Base-by-base conservation (phyloP, 768 basidiomycete species). In the Russula abietina region DNA sequence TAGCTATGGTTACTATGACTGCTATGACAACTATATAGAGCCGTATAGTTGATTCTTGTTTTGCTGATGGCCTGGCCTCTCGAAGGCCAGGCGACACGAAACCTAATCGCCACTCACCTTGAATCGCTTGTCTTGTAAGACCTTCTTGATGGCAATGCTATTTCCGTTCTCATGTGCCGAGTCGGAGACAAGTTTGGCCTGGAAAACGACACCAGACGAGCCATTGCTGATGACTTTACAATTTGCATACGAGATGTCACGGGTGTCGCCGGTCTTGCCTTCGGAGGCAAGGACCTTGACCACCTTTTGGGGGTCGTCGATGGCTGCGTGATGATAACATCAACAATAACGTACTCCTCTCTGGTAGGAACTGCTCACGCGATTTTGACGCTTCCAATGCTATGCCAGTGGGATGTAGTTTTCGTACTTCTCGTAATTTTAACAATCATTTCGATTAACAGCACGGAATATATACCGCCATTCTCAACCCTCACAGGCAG, bases 91-190 rank as follows among this genome's bases (percentile, higher is more conserved):
- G 55, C 28, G 43, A 46, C 12, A 26, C 11, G 3, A 14, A 22
- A 32, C 14, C 24, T 28, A 57, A 70, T 66, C 45, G 38, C 28
- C n/a, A 77, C 83, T 66, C 65, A 95, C 96, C 92, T 99, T 99
- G 89, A 99, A 99, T 69, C 97, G 86, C 83, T 99, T 99, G 80
- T 99, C 97, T 81, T 99, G 97, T 65, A 99, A 77, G 55, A 99
- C 97, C 81, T 98, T 98, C 91, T 99, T 99, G 83, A 99, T 99
- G 55, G 97, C 97, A 72, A 99, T 97, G 69, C 97, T 93, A 62
- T 89, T 88, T 22, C 78, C 79, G 38, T 82, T 83, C 71, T 84
- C 83, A 49, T 80, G 76, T 9, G n/a, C n/a, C n/a, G n/a, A n/a
- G n/a, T 80, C 80, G 16, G 80, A 80, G 55, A 94, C 79, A 59